Conservation (phyloP, 139 green algal species). For the Chlorella sp. region DNA sequence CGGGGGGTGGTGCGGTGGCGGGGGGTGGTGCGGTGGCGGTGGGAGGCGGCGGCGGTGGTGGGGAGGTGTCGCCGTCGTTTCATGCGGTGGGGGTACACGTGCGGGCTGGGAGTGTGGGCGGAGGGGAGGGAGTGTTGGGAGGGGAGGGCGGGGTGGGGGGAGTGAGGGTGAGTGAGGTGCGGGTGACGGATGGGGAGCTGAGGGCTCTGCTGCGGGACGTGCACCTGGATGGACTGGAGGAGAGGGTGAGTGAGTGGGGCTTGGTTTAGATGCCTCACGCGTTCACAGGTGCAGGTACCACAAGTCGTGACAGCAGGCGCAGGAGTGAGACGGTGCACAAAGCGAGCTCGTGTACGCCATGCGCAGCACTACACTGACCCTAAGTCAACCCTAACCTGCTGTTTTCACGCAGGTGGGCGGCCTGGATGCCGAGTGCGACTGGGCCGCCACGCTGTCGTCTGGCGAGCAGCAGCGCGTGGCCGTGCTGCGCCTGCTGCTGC, state of each 20-base stretch:
- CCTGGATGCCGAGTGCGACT: constrained; percentile 63
- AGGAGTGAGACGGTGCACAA: neutral
- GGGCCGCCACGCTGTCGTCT: constrained; percentile 49
- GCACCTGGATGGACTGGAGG: constrained; percentile 29
- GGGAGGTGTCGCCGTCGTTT: too few species aligned
- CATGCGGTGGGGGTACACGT: too few species aligned
- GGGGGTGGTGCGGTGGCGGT: neutral
- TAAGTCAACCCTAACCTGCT: neutral
- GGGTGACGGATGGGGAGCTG: constrained; percentile 39
- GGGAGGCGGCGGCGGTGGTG: too few species aligned
- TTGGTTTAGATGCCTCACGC: neutral
- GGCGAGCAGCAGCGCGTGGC: constrained; percentile 89
- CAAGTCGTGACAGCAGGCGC: neutral
- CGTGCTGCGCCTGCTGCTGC: constrained; percentile 72
- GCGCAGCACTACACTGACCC: too few species aligned
- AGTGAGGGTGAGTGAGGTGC: neutral
- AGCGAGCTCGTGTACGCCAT: neutral
- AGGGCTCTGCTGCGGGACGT: constrained; percentile 35
- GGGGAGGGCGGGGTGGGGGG: neutral
- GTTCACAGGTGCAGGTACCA: neutral
- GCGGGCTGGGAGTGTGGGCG: neutral
- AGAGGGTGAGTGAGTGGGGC: constrained; percentile 17
- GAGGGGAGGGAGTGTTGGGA: too few species aligned
- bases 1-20: neutral
- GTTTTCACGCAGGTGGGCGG: constrained; percentile 38